Base-by-base conservation (phyloP, 768 basidiomycete species). In the Boletus coccyginus region DNA sequence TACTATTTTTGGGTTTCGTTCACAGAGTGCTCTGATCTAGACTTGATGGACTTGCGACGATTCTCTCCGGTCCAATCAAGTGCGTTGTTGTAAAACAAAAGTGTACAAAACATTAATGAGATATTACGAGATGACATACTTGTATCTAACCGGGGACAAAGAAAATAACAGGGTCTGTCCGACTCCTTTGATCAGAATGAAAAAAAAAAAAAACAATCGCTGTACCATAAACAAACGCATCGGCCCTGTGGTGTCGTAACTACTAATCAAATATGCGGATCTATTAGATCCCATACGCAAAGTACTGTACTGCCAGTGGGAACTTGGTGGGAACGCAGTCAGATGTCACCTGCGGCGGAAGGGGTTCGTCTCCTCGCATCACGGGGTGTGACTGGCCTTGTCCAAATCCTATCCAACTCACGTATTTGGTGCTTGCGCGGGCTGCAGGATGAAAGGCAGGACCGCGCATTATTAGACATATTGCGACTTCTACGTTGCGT, bases 271-370 rank as follows among this genome's bases (percentile, higher is more conserved):
- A 55, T 52, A 50, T 47, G 46, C 45, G 53, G 52, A 24, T 32
- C 42, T 47, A 39, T 44, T 38, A 44, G 11, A 50, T 58, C 31
- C 50, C 57, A 55, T 47, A 52, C 43, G 47, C 52, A 56, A 60
- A 51, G 52, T 50, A 31, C 35, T 17, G 21, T 21, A 12, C 35
- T 17, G 33, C 33, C 33, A 5, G 33, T 46, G 35, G 44, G 27
- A 58, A 42, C 44, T 12, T 12, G 1, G 33, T 46, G 35, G 44
- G 27, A 58, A 42, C 44, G 42, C 14, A 36, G 47, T 66, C 56
- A 71, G 39, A 71, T 71, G 45, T 58, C 70, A 38, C 72, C 70
- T 29, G 72, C 68, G 40, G 66, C 72, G 32, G 70, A 73, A 24
- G 70, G 61, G 1, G 70, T 73, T 48, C 71, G 70, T 44, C 58